Evolutionary conservation across 345 rosid genomes (phyloP), one percentile per base, ranked within the genome.

Genomic region (Microcos paniculata): DNA sequence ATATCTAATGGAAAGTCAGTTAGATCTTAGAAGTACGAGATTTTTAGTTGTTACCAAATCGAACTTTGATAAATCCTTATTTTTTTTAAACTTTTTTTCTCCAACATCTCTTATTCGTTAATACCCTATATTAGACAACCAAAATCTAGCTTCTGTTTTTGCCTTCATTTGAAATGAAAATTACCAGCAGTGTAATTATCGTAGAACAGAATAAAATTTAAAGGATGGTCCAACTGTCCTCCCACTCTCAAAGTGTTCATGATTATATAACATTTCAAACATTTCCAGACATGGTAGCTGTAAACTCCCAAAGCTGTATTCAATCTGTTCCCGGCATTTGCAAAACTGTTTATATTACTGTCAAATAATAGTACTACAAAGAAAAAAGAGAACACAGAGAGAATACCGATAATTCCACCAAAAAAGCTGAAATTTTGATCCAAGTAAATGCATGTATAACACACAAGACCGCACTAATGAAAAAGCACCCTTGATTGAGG

Each of bases 401-500:
- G n/a, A n/a, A n/a, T n/a, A 16, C 2, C 65, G 11, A 64, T 14
- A 55, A 38, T 14, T 16, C 48, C 24, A 48, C 72, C 48, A 14
- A 68, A 48, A 23, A 42, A 23, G 16, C 31, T 59, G 16, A 8
- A 21, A 2, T 3, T 53, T 52, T 35, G n/a, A n/a, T n/a, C n/a
- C n/a, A n/a, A n/a, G n/a, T n/a, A n/a, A n/a, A n/a, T n/a, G n/a
- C n/a, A n/a, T 4, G 19, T 21, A 15, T 58, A 46, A 61, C 15
- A 38, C 2, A 14, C 31, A 0, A 53, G 0, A 73, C 10, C 13
- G 12, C 28, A 62, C 3, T 14, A 35, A 33, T 23, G n/a, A n/a
- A 58, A n/a, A 57, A 23, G 48, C 43, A 83, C 84, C 80, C 80
- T 71, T 2, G 76, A 74, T 56, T 74, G 28, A 31, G n/a, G n/a